Evolutionary conservation across 305 asterid species (phyloP), one percentile per base, ranked within the genome.

Genomic region (Solanum hybrid): DNA sequence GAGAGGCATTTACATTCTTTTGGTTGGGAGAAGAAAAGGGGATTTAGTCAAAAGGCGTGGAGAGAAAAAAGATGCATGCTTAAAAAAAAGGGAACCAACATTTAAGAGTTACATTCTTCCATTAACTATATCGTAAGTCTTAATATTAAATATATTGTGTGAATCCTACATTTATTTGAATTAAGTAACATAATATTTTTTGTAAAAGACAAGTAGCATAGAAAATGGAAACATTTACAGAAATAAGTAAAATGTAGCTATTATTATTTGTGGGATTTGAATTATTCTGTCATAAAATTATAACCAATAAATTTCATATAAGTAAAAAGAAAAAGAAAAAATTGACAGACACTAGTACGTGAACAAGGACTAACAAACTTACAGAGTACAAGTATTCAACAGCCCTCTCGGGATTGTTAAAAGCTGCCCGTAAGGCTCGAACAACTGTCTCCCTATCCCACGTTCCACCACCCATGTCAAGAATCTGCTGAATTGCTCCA

Each of bases 401-500:
- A 22, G 99, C 99, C 93, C 98, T 95, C 92, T 97, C 98, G 0
- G 98, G 97, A 82, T 97, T 96, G 93, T 97, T 96, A 92, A 70
- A 96, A 89, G 99, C 98, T 91, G 98, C 98, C 89, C 96, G 96
- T 83, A 97, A 94, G 27, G 99, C 98, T 72, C 98, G 94, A 79
- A 96, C 94, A 90, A 97, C 98, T n/a, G 95, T 95, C 36, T 95
- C 98, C 89, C 98, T 90, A 89, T 97, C 97, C 99, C 99, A 97
- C 51, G 88, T 93, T 86, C 98, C 99, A 33, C 98, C 98, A 73
- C 99, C 98, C 96, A 96, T 93, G 90, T 95, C 97, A 89, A 97
- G 96, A 89, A 97, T 94, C 94, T 96, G 97, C 93, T 94, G 98
- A 90, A 97, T 89, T 4, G 96, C 26, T 85, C 92, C 95, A 76